These are phyloP conservation scores for Fusarium heterosporum DNA, from an alignment of 2,329 filamentous ascomycete genomes.

Conservation along the genomic window DNA sequence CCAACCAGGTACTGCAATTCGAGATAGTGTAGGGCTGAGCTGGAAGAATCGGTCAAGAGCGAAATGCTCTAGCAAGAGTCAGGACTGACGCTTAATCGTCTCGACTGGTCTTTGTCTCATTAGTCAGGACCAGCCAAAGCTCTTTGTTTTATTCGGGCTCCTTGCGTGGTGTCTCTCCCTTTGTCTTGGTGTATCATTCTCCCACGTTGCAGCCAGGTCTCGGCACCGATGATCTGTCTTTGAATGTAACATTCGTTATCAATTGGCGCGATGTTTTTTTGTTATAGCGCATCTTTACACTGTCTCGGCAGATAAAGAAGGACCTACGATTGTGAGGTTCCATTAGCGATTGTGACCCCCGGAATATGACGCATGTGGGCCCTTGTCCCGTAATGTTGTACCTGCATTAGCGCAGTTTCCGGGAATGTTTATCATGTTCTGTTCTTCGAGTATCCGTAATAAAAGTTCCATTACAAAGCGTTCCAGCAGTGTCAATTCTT, in stretches of 20 bases:
- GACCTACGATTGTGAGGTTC: conserved; percentile 17
- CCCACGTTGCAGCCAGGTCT: neutral
- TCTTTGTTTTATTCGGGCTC: conserved; percentile 2
- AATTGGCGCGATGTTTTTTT: neutral
- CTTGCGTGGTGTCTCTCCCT: conserved; percentile 19
- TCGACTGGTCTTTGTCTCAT: conserved; percentile 5
- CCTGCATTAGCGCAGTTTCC: conserved; percentile 33
- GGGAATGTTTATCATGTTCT: neutral
- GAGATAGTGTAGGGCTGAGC: conserved; percentile 23
- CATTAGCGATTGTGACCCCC: conserved; percentile 30
- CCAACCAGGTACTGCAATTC: conserved; percentile 8
- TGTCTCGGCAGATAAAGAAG: conserved; percentile 14
- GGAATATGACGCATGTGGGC: conserved; percentile 30
- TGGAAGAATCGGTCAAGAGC: neutral
- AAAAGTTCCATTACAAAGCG: neutral
- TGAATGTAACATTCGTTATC: neutral
- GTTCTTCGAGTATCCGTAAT: neutral
- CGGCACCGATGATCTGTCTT: neutral
- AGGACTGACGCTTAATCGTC: conserved; percentile 14
- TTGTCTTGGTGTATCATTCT: neutral
- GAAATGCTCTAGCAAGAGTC: conserved; percentile 4
- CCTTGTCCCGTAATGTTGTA: conserved; percentile 12
- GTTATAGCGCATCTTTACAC: neutral
- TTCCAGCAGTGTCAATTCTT: neutral
- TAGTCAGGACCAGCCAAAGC: neutral